Base-by-base conservation (phyloP, 805 yeast species). In the Metschnikowia rubicola region DNA sequence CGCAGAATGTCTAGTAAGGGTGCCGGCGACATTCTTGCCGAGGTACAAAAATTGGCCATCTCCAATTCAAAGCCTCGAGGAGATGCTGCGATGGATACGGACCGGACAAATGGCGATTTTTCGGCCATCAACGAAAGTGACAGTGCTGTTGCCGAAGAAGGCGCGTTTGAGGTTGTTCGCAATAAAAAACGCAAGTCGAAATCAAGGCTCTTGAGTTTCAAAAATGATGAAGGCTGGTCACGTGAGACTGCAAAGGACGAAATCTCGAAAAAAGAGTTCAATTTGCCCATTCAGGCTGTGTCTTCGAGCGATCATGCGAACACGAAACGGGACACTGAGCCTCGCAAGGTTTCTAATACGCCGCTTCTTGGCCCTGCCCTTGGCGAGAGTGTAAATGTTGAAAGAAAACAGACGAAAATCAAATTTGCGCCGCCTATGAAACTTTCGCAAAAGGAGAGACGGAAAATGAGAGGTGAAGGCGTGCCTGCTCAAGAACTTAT, bases 391-490 rank as follows among this genome's bases (percentile, higher is more conserved):
- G 12, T 41, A 8, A 59, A 51, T 3, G 32, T 53, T 33, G 50
- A 44, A 28, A 55, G 50, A 36, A 56, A 54, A 46, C 57, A 26
- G 10, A 46, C 54, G n/a, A 72, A 66, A 35, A 58, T 65, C 3
- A 65, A 64, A 44, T 57, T 74, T 17, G 66, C 66, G 2, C 68
- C 75, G 0, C 62, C 68, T 17, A 59, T 65, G 30, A 75, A 77
- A 50, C 56, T 79, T 12, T 81, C 88, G 1, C 88, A 84, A 52
- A 80, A 80, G 56, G 86, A 81, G 52, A 62, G 87, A 35, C 79
- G 76, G 58, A 73, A 68, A 48, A 54, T 71, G 52, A 69, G 70
- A 13, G 40, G 17, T 13, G 41, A 11, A 8, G 26, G n/a, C 36
- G 42, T 8, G 10, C 37, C 17, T n/a, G 12, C 15, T 13, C 37